Base-by-base conservation (phyloP, 139 green algal genomes). In the Nannochloris sp. region DNA sequence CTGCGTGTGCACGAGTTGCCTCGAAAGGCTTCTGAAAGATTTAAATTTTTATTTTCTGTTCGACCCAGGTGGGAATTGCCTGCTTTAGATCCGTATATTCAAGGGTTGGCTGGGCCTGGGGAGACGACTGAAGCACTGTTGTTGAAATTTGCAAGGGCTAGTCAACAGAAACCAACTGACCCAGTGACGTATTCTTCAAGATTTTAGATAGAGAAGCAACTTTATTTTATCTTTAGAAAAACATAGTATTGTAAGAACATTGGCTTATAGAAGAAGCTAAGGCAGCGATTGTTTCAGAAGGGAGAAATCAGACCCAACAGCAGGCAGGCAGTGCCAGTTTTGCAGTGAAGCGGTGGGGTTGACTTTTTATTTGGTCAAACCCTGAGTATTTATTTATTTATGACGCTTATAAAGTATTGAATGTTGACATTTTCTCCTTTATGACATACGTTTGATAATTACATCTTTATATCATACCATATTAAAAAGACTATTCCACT, bases 121-220 rank as follows among this genome's bases (percentile, higher is more conserved):
- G 75, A 88, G 58, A 86, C 79, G 0, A 68, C 57, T 0, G 83
- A 83, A 61, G 74, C 69, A 25, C 66, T 90, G 74, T 75, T 90
- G 67, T 71, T 90, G 45, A 76, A 77, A 48, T 71, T 80, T 65
- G 72, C 81, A 0, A 73, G 83, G 3, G 71, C 66, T 30, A 85
- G 70, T 57, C 83, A 90, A 56, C 36, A 57, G 23, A 73, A 57
- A 1, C 77, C 82, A 9, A 67, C 67, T 27, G 72, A 73, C 25
- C 67, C 81, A 0, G 57, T 79, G 2, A 67, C 71, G 0, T 88
- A 85, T 66, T 74, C 69, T 4, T 71, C 71, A 10, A 57, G 81
- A 6, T 86, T 19, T 19, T 51, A 51, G 19, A 19, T 19, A 51
- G 19, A 51, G 19, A 51, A 51, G 42, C 19, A 51, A 19, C 42